A percentile compares a stretch with the other conserved stretches of the same genome.
These are phyloP conservation scores for Botrytis byssoidea DNA, from an alignment of 2,329 filamentous ascomycete species.

Conservation along the genomic window DNA sequence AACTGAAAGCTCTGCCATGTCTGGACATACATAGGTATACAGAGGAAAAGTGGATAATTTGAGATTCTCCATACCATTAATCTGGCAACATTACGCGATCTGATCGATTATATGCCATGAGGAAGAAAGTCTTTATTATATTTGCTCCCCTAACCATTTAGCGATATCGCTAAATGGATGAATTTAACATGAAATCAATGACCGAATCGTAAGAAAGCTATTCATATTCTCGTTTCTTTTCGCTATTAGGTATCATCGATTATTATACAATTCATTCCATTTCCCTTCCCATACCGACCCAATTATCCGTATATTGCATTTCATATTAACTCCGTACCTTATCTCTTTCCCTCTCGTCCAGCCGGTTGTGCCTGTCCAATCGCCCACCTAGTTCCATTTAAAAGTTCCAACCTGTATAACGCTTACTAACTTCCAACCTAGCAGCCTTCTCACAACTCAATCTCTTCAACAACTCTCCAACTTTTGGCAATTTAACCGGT, in stretches of 20 bases:
- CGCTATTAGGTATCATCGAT: neutral
- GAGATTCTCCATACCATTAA: neutral
- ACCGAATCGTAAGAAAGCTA: neutral
- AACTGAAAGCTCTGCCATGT: neutral
- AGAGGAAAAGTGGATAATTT: neutral
- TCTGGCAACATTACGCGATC: neutral
- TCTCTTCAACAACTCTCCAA: conserved; percentile 28
- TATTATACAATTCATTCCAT: neutral
- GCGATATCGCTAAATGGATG: neutral
- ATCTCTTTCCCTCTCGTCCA: neutral
- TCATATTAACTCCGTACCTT: neutral
- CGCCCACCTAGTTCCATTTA: neutral
- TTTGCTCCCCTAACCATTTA: neutral
- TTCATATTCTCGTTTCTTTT: neutral
- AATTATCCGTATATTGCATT: neutral
- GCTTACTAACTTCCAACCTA: neutral
- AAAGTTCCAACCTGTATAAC: neutral
- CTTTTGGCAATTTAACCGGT: conserved; percentile 42
- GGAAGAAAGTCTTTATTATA: neutral
- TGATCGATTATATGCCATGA: neutral
- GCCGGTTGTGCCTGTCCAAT: neutral
- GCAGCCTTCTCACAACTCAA: conserved; percentile 25
- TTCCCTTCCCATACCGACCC: neutral
- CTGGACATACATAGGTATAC: neutral
- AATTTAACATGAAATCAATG: neutral